A percentile compares a stretch with the other conserved stretches of the same genome.
Conservation (phyloP, 2,329 filamentous ascomycete genomes). For the Fusarium sp. region DNA sequence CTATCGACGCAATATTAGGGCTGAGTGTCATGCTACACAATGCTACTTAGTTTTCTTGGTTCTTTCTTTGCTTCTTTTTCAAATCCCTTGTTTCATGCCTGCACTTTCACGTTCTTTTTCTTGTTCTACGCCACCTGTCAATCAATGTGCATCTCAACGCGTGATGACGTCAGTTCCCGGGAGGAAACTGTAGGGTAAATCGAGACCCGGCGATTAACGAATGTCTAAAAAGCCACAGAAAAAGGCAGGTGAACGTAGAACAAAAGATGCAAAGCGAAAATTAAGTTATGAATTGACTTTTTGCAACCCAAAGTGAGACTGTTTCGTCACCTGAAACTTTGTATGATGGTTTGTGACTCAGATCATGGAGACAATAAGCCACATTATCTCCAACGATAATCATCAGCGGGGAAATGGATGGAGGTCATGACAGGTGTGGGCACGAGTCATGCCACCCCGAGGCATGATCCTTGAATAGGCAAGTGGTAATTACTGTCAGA, state of each 20-base stretch:
- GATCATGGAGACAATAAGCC: not conserved
- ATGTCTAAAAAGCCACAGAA: not conserved
- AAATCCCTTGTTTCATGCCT: not conserved
- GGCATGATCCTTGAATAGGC: not conserved
- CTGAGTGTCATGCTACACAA: not conserved
- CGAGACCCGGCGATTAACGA: not conserved
- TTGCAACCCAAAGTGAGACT: not conserved
- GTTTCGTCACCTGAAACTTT: not conserved
- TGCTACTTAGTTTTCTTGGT: not conserved
- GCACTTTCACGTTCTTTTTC: not conserved
- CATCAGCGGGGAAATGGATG: not conserved
- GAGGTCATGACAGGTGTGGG: not conserved
- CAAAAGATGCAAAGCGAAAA: not conserved
- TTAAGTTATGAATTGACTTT: not conserved
- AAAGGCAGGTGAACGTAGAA: not conserved
- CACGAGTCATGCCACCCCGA: not conserved
- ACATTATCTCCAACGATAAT: not conserved
- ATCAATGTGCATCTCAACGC: not conserved
- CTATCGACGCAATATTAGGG: not conserved
- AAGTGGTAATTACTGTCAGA: constrained; percentile 1
- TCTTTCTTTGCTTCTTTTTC: not conserved
- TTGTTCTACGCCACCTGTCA: not conserved
- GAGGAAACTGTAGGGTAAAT: not conserved
- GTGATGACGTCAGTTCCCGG: not conserved
- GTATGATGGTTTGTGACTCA: not conserved